Percentiles rank a stretch among this genome's conserved stretches.
These are phyloP conservation scores for Zopfia rhizophila DNA, from an alignment of 2,329 filamentous ascomycete genomes.

Conservation along the genomic window DNA sequence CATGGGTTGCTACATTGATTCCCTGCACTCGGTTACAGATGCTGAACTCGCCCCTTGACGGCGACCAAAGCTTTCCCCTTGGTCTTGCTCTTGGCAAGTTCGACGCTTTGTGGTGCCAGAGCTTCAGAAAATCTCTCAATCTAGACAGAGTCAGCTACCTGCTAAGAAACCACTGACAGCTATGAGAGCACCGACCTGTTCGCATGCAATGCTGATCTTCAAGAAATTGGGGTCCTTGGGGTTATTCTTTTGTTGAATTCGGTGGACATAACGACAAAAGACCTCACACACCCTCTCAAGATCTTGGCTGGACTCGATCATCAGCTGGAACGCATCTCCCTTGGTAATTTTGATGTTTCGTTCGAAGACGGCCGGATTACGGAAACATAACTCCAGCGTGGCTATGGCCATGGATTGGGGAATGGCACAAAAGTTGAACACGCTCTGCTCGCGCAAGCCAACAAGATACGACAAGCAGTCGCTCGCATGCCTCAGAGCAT, in stretches of 20 bases:
- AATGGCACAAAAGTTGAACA: constrained; percentile 99
- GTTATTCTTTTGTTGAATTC: constrained; percentile 93
- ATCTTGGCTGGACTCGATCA: constrained; percentile 94
- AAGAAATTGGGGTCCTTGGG: constrained; percentile 92
- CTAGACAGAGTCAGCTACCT: too few relatives aligned
- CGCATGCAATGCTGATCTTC: constrained; percentile 90
- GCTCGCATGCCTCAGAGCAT: constrained; percentile 85
- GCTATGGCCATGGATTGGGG: constrained; percentile 98
- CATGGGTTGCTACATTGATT: too few relatives aligned
- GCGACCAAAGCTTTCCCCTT: too few relatives aligned
- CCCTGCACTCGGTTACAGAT: too few relatives aligned
- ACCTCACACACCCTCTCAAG: constrained; percentile 81
- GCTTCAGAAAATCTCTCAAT: too few relatives aligned
- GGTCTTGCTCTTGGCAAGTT: too few relatives aligned
- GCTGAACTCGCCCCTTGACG: too few relatives aligned
- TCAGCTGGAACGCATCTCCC: constrained; percentile 89
- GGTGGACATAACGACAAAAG: constrained; percentile 80
- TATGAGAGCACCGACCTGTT: too few relatives aligned
- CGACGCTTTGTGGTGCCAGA: too few relatives aligned
- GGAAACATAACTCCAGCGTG: constrained; percentile 90
- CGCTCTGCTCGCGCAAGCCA: constrained; percentile 91
- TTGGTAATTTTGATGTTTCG: constrained; percentile 96
- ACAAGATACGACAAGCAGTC: constrained; percentile 98
- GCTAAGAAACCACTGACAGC: too few relatives aligned
- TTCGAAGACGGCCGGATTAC: constrained; percentile 86